These are phyloP conservation scores for Citrus medica DNA, from an alignment of 345 rosid genomes.

Conservation along the genomic window DNA sequence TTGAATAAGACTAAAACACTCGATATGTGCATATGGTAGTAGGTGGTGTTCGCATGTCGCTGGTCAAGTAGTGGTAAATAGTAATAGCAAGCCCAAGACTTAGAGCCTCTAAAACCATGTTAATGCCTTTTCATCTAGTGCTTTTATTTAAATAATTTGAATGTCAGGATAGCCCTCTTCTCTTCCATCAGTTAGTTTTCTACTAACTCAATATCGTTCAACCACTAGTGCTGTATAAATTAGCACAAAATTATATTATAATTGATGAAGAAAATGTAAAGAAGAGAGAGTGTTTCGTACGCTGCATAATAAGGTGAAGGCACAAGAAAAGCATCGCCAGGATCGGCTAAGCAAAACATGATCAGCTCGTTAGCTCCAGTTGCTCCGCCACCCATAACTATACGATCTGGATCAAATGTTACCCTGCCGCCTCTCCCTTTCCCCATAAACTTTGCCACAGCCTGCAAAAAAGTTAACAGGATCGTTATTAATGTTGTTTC, in stretches of 20 bases:
- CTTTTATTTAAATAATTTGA: neutral
- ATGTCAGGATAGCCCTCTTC: neutral
- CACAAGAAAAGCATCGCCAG: slow-evolving; percentile 75
- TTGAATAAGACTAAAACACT: neutral
- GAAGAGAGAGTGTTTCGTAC: slow-evolving; percentile 32
- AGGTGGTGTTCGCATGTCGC: too few species aligned
- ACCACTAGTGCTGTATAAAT: neutral
- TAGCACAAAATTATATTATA: neutral
- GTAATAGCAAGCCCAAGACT: too few species aligned
- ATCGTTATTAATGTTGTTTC: neutral
- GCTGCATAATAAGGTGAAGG: slow-evolving; percentile 84
- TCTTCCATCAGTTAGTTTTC: neutral
- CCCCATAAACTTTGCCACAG: slow-evolving; percentile 78
- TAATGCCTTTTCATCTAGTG: neutral
- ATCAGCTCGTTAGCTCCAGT: slow-evolving; percentile 81
- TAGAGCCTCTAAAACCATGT: too few species aligned
- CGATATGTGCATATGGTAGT: too few species aligned
- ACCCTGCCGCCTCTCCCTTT: slow-evolving; percentile 56
- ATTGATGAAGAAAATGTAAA: neutral
- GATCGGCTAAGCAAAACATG: slow-evolving; percentile 88
- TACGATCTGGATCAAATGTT: slow-evolving; percentile 58
- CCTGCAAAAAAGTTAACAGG: slow-evolving; percentile 28
- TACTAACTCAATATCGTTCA: neutral
- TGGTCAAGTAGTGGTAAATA: too few species aligned
- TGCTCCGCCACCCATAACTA: slow-evolving; percentile 89